Evolutionary conservation across 1,284 basidiomycete genomes (phyloP).

Genomic region (Agaricales sp.): DNA sequence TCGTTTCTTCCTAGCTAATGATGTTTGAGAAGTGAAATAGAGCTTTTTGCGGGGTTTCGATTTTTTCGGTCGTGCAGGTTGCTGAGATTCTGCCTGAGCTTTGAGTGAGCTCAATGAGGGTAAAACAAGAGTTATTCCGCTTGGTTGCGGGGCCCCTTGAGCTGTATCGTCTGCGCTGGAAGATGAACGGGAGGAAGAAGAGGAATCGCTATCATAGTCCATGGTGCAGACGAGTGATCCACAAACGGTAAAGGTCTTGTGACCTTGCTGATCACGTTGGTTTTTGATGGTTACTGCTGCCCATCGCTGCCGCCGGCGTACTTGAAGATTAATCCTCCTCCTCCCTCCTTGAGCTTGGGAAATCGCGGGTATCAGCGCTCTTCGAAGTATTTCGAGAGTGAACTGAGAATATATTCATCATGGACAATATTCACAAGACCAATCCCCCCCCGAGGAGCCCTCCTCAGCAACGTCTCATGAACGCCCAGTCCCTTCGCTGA

Average conservation of each 20-base stretch:
- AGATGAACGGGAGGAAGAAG: slow-evolving; percentile 3
- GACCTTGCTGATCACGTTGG: background rate
- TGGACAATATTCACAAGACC: too few relatives aligned
- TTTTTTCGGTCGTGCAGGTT: slow-evolving; percentile 28
- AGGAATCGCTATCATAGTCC: slow-evolving; percentile 1
- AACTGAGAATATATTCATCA: too few relatives aligned
- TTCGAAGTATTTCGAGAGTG: background rate
- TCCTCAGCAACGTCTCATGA: too few relatives aligned
- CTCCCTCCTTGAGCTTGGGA: too few relatives aligned
- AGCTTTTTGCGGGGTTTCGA: slow-evolving; percentile 18
- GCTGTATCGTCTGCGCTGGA: slow-evolving; percentile 2
- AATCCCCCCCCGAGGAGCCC: too few relatives aligned
- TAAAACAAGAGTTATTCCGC: slow-evolving; percentile 35
- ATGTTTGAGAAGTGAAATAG: slow-evolving; percentile 16
- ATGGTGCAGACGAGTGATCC: background rate
- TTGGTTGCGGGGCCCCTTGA: slow-evolving; percentile 5
- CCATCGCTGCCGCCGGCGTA: background rate
- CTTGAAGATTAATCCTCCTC: too few relatives aligned
- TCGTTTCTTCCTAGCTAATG: slow-evolving; percentile 20
- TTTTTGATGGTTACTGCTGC: too few relatives aligned
- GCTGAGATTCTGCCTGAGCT: slow-evolving; percentile 6
- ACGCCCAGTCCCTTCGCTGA: too few relatives aligned
- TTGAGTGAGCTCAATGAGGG: slow-evolving; percentile 30
- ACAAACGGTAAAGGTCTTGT: background rate
- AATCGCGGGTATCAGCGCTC: too few relatives aligned